phyloP scores from a whole-genome alignment of 495 filamentous ascomycete genomes.

The Delitschia confertaspora region DNA sequence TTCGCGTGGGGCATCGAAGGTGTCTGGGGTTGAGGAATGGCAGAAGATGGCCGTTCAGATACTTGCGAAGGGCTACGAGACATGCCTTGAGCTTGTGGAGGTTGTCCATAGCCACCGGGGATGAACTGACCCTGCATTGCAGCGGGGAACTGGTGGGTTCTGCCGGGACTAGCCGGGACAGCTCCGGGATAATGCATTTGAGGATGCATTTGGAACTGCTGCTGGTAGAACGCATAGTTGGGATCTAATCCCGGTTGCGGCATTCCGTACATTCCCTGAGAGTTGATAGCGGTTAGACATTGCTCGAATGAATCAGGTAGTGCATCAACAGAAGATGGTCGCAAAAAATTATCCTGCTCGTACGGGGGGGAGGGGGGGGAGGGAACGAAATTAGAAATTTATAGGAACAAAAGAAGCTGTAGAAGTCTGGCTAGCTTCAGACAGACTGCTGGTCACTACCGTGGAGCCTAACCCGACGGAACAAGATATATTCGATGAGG shows the following conservation, averaged over 20 bases:
- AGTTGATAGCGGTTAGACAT: constrained; percentile 56
- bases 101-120: constrained; percentile 44
- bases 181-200: constrained; percentile 30
- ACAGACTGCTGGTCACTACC: too few species aligned
- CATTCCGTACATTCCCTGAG: constrained; percentile 44
- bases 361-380: too few species aligned
- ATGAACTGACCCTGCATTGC: constrained; percentile 30
- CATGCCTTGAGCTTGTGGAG: constrained; percentile 57
- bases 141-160: constrained; percentile 25
- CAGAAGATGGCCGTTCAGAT: constrained; percentile 70
- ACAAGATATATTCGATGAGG: not conserved
- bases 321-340: constrained; percentile 35
- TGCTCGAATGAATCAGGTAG: constrained; percentile 56
- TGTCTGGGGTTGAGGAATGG: constrained; percentile 59
- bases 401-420: not conserved
- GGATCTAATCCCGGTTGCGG: constrained; percentile 28
- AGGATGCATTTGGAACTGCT: constrained; percentile 40
- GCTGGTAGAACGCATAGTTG: constrained; percentile 35
- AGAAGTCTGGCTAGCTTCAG: not conserved
- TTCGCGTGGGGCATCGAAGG: constrained; percentile 48
- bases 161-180: constrained; percentile 31
- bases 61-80: constrained; percentile 77
- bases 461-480: too few species aligned
- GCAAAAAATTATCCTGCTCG: constrained; percentile 31
- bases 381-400: constrained; percentile 18